These are phyloP conservation scores for Amanita muscaria DNA, from an alignment of 768 basidiomycete genomes.

Conservation along the genomic window DNA sequence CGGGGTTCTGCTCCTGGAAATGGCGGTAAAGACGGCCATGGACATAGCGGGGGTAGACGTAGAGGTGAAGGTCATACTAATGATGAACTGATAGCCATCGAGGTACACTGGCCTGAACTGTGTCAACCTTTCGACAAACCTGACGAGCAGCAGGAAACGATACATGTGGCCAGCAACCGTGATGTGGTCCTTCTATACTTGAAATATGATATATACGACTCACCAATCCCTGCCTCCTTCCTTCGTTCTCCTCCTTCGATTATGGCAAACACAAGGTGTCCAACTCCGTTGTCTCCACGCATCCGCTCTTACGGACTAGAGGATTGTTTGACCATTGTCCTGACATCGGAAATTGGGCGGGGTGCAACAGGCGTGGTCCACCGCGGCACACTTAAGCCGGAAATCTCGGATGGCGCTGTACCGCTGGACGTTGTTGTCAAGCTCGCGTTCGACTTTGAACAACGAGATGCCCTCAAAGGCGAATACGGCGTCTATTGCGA, in stretches of 20 bases:
- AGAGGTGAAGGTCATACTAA: slow-evolving; percentile 3
- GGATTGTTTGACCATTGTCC: slow-evolving; percentile 14
- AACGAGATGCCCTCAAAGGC: slow-evolving; percentile 12
- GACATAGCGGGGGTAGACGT: neutral
- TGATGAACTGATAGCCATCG: slow-evolving; percentile 7
- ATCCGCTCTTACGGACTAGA: slow-evolving; percentile 9
- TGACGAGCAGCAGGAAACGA: slow-evolving; percentile 5
- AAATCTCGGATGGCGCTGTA: slow-evolving; percentile 3
- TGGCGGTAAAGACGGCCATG: slow-evolving; percentile 7
- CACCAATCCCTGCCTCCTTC: slow-evolving; percentile 8
- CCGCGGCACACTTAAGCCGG: slow-evolving; percentile 14
- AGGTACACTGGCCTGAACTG: slow-evolving; percentile 8
- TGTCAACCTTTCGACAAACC: slow-evolving; percentile 8
- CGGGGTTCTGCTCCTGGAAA: slow-evolving; percentile 1
- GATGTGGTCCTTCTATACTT: slow-evolving; percentile 10
- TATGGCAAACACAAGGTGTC: slow-evolving; percentile 1
- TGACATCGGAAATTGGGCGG: too few relatives aligned
- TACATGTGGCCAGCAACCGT: neutral
- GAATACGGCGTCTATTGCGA: slow-evolving; percentile 13
- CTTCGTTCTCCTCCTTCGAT: slow-evolving; percentile 9
- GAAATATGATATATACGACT: slow-evolving; percentile 8
- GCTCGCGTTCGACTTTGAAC: slow-evolving; percentile 10
- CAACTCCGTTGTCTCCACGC: slow-evolving; percentile 10
- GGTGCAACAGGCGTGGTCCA: too few relatives aligned
- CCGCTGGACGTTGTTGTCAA: slow-evolving; percentile 12